Evolutionary conservation across 805 yeast species (phyloP), one percentile per base, ranked within the genome.

Genomic region (Naumovozyma baii): DNA sequence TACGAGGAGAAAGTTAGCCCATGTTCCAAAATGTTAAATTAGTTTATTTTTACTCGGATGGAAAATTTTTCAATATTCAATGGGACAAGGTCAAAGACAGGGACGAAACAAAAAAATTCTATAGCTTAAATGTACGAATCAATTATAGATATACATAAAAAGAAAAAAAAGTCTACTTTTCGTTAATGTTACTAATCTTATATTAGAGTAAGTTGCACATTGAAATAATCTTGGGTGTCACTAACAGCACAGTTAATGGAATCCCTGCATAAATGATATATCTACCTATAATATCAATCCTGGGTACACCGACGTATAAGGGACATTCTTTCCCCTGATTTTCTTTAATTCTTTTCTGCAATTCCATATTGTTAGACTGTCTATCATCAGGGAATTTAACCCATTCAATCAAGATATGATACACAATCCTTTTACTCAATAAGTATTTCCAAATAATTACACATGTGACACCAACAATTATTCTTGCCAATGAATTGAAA

Each of bases 251-350:
- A 25, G 72, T 60, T 19, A 68, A 51, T 0, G 92, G 72, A 20
- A 90, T 76, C 0, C 97, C 97, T 1, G 83, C 80, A 61, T 90
- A 90, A 1, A 87, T 83, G 14, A 82, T 61, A 45, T 83, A 64
- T 51, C 94, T 70, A 8, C 92, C 87, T 25, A 84, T 61, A 3
- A 85, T 82, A 45, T 82, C 90, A 22, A 82, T 78, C 41, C 78
- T 87, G 49, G 80, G 79, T 36, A 88, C 69, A 2, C 76, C 72
- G 41, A 68, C 69, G 51, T 73, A 74, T 0, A 76, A 82, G 13
- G 72, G 74, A 39, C 57, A 50, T 39, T 52, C 52, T 22, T 22
- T 22, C 8, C 39, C 18, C 14, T 15, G 13, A 14, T 72, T 64
- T 2, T 60, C 55, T 19, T 46, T 52, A 2, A 46, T 33, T 13